Base-by-base conservation (phyloP, 2,329 filamentous ascomycete species). In the Mycogone perniciosa region DNA sequence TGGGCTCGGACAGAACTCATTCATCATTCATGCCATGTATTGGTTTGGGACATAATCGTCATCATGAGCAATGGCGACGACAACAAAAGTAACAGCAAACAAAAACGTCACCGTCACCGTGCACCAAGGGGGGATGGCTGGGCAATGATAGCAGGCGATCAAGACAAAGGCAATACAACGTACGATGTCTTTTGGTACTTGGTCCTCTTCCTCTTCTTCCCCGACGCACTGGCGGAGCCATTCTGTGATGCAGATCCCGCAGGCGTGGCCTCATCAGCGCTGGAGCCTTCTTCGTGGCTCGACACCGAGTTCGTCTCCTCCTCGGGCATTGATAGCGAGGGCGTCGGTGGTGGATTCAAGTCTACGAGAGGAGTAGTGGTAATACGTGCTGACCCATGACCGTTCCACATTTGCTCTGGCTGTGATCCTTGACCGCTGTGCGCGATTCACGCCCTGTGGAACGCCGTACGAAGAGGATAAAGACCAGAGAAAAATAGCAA, bases 171-270 rank as follows among this genome's bases (percentile, higher is more conserved):
- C 20, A 20, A 20, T 20, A 20, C n/a, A 44, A 57, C 70, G 56
- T 62, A 72, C 70, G 70, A 72, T 50, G 69, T 71, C 65, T 71
- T 72, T 50, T 70, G 67, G 53, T 71, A 65, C 53, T 67, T 69
- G 56, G 66, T 60, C 54, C 67, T 66, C 60, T 70, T 71, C 41
- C 70, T 63, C 57, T 72, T 72, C 57, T 64, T 68, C 8, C 60
- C 57, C 10, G 54, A 57, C 47, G 62, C 62, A 37, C 57, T 57
- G 1, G 53, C 57, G 26, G 57, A 51, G 38, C 57, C 60, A 41
- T 65, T 60, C 50, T 60, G 58, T 45, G 56, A 52, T 10, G 45
- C 44, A 9, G 51, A 47, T n/a, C 37, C 44, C 1, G 44, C 43
- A 13, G 48, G 33, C 45, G 39, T 46, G 4, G 62, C 62, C 29